These are phyloP conservation scores for Lactarius quietus DNA, from an alignment of 768 basidiomycete genomes.

Conservation along the genomic window DNA sequence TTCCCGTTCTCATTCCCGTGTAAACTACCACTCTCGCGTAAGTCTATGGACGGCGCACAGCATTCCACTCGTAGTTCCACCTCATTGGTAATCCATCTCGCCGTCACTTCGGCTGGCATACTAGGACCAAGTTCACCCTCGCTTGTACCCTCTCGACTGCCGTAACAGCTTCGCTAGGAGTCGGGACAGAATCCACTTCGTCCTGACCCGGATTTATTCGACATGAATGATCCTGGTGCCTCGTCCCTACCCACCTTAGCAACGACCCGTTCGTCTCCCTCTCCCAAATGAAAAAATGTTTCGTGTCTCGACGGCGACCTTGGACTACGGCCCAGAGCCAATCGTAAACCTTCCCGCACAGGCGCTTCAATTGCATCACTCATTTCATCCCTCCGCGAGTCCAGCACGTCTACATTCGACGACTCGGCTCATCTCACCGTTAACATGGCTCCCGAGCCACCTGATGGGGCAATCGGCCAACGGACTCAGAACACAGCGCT, in stretches of 20 bases:
- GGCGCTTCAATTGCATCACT: conserved; percentile 54
- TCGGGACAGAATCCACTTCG: conserved; percentile 47
- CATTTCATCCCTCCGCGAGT: conserved; percentile 35
- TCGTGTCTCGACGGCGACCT: conserved; percentile 9
- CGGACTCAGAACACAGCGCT: conserved; percentile 36
- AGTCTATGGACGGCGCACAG: conserved; percentile 15
- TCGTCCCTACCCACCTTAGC: conserved; percentile 3
- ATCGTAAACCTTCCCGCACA: conserved; percentile 38
- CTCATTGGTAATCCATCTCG: conserved; percentile 55
- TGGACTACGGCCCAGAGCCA: conserved; percentile 22
- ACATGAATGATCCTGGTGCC: conserved; percentile 29
- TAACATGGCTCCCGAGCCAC: conserved; percentile 41
- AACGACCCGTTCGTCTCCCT: conserved; percentile 50
- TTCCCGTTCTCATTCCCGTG: too few species aligned
- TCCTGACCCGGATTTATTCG: conserved; percentile 32
- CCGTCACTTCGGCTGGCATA: conserved; percentile 44
- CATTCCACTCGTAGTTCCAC: conserved; percentile 37
- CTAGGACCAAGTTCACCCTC: conserved; percentile 56
- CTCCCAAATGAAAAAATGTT: conserved; percentile 35
- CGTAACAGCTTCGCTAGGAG: conserved; percentile 41
- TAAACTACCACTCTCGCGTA: background rate
- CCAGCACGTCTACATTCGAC: conserved; percentile 45
- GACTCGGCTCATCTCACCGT: conserved; percentile 57
- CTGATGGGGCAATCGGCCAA: conserved; percentile 30
- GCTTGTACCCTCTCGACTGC: conserved; percentile 34